phyloP scores from a whole-genome alignment of 2,329 filamentous ascomycete genomes.

The Cercospora sojina region DNA sequence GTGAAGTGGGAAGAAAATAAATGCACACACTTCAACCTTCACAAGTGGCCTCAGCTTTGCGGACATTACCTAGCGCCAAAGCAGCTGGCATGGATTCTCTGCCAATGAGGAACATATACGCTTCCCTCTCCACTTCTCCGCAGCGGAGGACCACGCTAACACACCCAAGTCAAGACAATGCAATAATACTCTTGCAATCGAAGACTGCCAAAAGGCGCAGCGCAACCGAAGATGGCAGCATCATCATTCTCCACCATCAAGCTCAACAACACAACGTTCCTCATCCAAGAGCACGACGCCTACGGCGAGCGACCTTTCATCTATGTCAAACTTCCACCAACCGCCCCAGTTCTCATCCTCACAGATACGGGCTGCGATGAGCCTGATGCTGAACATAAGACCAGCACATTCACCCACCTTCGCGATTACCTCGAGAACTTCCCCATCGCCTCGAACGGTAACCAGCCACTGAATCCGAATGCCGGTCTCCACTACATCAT shows the following conservation, averaged over 20 bases:
- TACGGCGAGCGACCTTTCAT: constrained; percentile 48
- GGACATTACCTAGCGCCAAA: background rate
- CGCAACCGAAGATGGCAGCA: background rate
- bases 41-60: background rate
- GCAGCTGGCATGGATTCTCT: background rate
- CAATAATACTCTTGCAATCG: background rate
- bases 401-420: constrained; percentile 38
- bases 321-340: constrained; percentile 47
- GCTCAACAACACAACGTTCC: constrained; percentile 47
- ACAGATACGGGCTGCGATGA: constrained; percentile 50
- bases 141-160: background rate
- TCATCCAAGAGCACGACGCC: constrained; percentile 47
- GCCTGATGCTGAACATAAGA: constrained; percentile 32
- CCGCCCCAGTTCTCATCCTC: constrained; percentile 39
- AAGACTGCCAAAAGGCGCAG: background rate
- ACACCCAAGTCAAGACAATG: background rate
- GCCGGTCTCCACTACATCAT: constrained; percentile 41
- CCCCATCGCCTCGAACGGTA: constrained; percentile 40
- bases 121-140: background rate
- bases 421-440: constrained; percentile 45
- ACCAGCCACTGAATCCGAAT: constrained; percentile 41
- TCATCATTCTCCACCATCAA: constrained; percentile 39
- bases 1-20: too few species aligned
- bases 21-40: background rate
- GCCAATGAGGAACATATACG: background rate